Percentiles rank a stretch among this genome's conserved stretches.
Conservation (phyloP, 495 filamentous ascomycete species). For the Cryomyces antarcticus region DNA sequence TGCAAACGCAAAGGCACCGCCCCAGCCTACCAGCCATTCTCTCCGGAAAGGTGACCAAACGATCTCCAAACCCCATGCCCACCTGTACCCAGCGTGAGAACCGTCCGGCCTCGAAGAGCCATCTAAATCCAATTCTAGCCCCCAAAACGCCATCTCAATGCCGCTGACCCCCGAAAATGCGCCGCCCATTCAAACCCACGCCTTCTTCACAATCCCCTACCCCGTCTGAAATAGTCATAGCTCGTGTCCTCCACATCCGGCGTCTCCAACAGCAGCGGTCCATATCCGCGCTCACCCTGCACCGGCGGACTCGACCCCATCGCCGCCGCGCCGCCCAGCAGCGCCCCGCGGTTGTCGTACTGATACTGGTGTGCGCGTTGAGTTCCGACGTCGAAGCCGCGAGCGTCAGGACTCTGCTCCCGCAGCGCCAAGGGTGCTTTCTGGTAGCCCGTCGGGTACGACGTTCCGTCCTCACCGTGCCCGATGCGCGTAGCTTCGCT, state of each 20-base stretch:
- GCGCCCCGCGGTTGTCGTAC: conserved; percentile 4
- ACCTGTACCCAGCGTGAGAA: too few relatives aligned
- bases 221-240: conserved; percentile 11
- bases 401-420: conserved; percentile 9
- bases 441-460: conserved; percentile 20
- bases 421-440: conserved; percentile 12
- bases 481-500: conserved; percentile 6
- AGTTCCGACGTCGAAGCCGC: conserved; percentile 1
- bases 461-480: conserved; percentile 7
- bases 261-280: neutral
- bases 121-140: too few relatives aligned
- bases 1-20: too few relatives aligned
- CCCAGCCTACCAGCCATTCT: too few relatives aligned
- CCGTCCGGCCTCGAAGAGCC: too few relatives aligned
- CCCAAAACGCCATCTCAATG: too few relatives aligned
- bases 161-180: too few relatives aligned
- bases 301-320: conserved; percentile 13
- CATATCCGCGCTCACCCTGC: conserved; percentile 1
- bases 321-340: conserved; percentile 13
- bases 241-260: conserved; percentile 3
- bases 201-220: neutral
- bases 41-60: too few relatives aligned
- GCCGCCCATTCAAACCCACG: too few relatives aligned
- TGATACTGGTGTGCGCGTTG: conserved; percentile 1
- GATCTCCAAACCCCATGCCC: too few relatives aligned